Evolutionary conservation across 768 basidiomycete genomes (phyloP), one percentile per base, ranked within the genome.

Genomic region (Tephrocybe sp.): DNA sequence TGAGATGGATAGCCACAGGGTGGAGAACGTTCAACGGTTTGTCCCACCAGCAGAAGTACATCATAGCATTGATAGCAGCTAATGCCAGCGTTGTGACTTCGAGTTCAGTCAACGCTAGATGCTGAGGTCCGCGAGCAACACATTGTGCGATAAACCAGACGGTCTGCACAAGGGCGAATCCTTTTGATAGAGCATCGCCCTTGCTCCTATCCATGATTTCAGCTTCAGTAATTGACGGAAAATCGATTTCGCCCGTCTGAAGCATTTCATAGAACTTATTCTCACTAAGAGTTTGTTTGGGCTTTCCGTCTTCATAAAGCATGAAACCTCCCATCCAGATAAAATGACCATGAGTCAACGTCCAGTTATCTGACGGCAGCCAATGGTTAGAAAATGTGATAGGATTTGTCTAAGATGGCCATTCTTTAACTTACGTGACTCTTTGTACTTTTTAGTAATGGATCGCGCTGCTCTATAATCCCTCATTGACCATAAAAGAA

Each of bases 11-110:
- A 5, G 28, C 28, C 28, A 30, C 28, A 30, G 28, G 28, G 12
- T 30, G 12, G 28, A 30, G 28, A 30, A 68, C 62, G 45, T 66
- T 56, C 9, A 60, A 48, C 3, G 70, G 70, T 49, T 71, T 71
- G 28, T 68, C n/a, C n/a, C n/a, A n/a, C n/a, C n/a, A n/a, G n/a
- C n/a, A n/a, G n/a, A n/a, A n/a, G n/a, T n/a, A n/a, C 28, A 57
- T 64, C 32, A 62, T 39, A 14, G 53, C 28, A 43, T 63, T 69
- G 45, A 66, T 49, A 10, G 55, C 32, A 1, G 64, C 56, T 48
- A 60, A 65, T 8, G 62, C 68, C 3, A 67, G 32, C 3, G 68
- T 68, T 9, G 58, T 55, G 15, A 69, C 18, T 54, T 71, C 69
- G 4, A 70, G 46, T 38, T 67, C 59, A 0, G 66, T 63, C 14